Evolutionary conservation across 1,284 basidiomycete species (phyloP), one percentile per base, ranked within the genome.

Genomic region (Leucoagaricus sp.): DNA sequence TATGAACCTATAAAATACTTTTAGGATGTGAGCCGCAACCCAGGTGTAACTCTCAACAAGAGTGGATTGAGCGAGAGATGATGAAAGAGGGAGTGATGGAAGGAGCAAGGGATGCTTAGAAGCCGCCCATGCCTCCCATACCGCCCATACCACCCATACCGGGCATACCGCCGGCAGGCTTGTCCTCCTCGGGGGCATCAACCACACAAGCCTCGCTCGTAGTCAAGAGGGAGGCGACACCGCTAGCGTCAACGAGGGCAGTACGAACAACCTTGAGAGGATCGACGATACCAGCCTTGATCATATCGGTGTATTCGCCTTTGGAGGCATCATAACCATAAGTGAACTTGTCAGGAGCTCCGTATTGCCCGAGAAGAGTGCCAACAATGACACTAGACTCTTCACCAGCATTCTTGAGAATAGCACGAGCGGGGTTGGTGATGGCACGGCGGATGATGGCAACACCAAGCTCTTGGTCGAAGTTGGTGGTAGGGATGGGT

Each of bases 381-480:
- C 96, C 96, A 49, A 98, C 93, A 57, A 98, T 93, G 51, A 99
- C 95, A 58, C 86, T 87, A 2, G 93, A 84, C 75, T 98, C 96
- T 76, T 98, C 95, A 49, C 96, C 96, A 6, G 96, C 96, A 72
- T 99, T 98, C 71, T 85, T 85, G 61, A 96, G 84, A 72, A 99
- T 99, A 15, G 91, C 93, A 58, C 94, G 90, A 17, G 91, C 83
- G 9, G 93, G 93, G 62, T 89, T 83, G 38, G 87, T 87, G 57
- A 99, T 78, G 23, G 96, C 96, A 23, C 91, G 86, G 55, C 89
- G 86, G 75, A 98, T 94, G 75, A 98, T 98, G 59, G 87, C 85
- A 40, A 99, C 93, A 70, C 96, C 96, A 55, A 98, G 90, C 70
- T 95, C 90, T 72, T 98, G 96, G 80, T 99, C 96, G 72, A 98